Evolutionary conservation across 805 yeast species (phyloP), one percentile per base, ranked within the genome.

Genomic region (Saturnispora diversa): DNA sequence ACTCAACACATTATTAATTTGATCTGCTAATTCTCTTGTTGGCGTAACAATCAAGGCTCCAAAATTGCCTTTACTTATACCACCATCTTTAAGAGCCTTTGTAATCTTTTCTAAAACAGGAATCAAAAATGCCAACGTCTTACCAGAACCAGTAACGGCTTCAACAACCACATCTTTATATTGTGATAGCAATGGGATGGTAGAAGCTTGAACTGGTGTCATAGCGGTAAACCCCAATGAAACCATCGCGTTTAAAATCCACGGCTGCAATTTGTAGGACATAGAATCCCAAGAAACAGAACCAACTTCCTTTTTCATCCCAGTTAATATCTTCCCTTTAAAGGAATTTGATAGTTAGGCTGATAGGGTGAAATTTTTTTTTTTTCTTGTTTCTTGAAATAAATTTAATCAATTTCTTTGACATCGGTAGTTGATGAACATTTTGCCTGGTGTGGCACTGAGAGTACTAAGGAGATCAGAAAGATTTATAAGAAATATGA

Each of bases 131-230:
- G 97, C 82, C n/a, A 88, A 59, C 0, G 98, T 92, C 58, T 92
- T 92, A n/a, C 98, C 98, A 0, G 97, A 87, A 0, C 98, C 98
- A 0, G 98, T 92, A 1, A 86, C 95, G 0, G 97, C 95, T 57
- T 92, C 97, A 1, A 87, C 97, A 7, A 92, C 92, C 3, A 92
- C 96, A 62, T 92, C 98, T 54, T 90, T 90, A 55, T 87, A 83
- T 15, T 77, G 77, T 17, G 80, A 62, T 48, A 92, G 74, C 44
- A 88, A 64, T 0, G 98, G 98, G 37, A 92, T 83, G 0, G 94
- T 80, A 0, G 97, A 76, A 0, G 98, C 97, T 57, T 92, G 98
- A 0, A 92, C 98, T 0, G 98, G 95, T 0, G 98, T 92, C 96
- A 90, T 86, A 10, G 74, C 58, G 2, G 74, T 72, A 56, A 73